Base-by-base conservation (phyloP, 2,329 filamentous ascomycete species). In the Ophiostoma australiae region DNA sequence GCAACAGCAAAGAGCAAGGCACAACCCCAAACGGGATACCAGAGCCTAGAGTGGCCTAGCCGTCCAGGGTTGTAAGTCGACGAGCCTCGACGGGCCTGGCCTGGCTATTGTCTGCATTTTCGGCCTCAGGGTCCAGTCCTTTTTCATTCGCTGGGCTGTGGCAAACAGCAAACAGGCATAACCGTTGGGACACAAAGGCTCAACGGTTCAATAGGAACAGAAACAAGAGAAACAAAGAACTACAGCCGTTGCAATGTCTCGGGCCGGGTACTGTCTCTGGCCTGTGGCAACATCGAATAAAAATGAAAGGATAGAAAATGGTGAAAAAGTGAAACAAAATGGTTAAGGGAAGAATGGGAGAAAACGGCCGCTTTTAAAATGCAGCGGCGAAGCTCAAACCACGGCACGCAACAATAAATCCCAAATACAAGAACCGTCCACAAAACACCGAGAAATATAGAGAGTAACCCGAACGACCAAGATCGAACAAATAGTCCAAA, bases 21-120 rank as follows among this genome's bases (percentile, higher is more conserved):
- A 13, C 15, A 13, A 39, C 11, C 15, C 39, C 39, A 4, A 41
- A 41, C 11, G 39, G 39, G 8, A 15, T 13, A 41, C 39, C 39
- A 41, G 15, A 41, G 39, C 52, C 52, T 27, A 58, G 52, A 58
- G 52, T 58, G n/a, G 52, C n/a, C 52, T 58, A 58, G n/a, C 23
- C n/a, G n/a, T 58, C 52, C 7, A 27, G 11, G 23, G 52, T 27
- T 58, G 52, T 27, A 58, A 58, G 52, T 58, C 15, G 23, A 58
- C 44, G 4, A n/a, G 52, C 52, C n/a, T 58, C 52, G 23, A 27
- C 52, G 3, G 8, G 52, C 52, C 52, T 58, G 23, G 23, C 23
- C 52, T 58, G 13, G 39, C 11, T 11, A n/a, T 58, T 23, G n/a
- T 15, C 17, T 58, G 23, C 20, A 11, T 13, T 11, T 58, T 58